Percentiles rank a stretch among this genome's conserved stretches.
Conservation (phyloP, 1,284 basidiomycete genomes). For the Mycosarcoma mackinlayi region DNA sequence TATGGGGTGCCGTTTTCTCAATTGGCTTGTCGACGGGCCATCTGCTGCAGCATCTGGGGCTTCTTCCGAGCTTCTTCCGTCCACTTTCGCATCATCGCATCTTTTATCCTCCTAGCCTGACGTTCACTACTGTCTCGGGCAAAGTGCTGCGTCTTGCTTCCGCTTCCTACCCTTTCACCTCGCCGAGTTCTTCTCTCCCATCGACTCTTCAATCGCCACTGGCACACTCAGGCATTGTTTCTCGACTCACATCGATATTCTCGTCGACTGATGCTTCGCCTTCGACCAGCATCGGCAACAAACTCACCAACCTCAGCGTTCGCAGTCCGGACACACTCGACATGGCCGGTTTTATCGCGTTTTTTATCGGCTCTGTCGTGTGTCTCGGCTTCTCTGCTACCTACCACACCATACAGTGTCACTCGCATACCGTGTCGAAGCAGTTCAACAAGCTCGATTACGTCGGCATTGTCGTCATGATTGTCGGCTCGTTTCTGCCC, state of each 20-base stretch:
- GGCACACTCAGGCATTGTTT: conserved; percentile 2
- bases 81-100: conserved; percentile 54
- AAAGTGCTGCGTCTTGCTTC: conserved; percentile 48
- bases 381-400: conserved; percentile 81
- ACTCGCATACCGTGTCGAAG: conserved; percentile 75
- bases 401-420: conserved; percentile 81
- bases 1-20: conserved; percentile 80
- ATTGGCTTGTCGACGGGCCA: conserved; percentile 70
- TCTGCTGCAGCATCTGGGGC: conserved; percentile 40
- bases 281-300: not conserved
- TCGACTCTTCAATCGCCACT: not conserved
- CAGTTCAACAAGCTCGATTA: conserved; percentile 61
- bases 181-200: not conserved
- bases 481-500: conserved; percentile 80
- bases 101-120: conserved; percentile 52
- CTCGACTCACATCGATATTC: conserved; percentile 7
- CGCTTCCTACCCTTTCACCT: conserved; percentile 33
- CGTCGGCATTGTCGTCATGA: conserved; percentile 73
- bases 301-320: conserved; percentile 20
- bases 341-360: conserved; percentile 75
- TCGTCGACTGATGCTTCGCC: conserved; percentile 5
- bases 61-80: conserved; percentile 45
- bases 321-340: conserved; percentile 75
- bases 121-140: conserved; percentile 42
- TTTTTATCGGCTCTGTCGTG: conserved; percentile 78